Evolutionary conservation across 768 basidiomycete species (phyloP).

Genomic region (Suillus occidentalis): DNA sequence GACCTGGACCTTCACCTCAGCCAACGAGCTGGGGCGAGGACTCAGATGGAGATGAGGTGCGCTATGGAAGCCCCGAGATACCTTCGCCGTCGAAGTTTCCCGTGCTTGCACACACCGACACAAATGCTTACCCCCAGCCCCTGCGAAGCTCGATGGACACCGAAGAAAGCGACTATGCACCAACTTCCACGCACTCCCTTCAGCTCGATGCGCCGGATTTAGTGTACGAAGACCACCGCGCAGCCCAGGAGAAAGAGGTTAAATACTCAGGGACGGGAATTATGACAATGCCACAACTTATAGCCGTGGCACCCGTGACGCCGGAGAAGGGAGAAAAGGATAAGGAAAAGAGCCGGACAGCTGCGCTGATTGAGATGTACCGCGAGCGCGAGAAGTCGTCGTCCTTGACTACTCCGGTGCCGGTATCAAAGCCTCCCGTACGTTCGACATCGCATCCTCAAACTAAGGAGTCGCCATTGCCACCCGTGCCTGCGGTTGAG

Average conservation of each 20-base stretch:
- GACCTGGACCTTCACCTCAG: slow-evolving; percentile 32
- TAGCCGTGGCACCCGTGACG: slow-evolving; percentile 13
- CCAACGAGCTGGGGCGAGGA: slow-evolving; percentile 27
- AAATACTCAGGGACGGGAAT: slow-evolving; percentile 29
- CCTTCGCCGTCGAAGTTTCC: slow-evolving; percentile 7
- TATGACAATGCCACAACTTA: slow-evolving; percentile 24
- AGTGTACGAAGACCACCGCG: slow-evolving; percentile 18
- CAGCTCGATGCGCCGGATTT: slow-evolving; percentile 32
- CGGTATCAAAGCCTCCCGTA: slow-evolving; percentile 37
- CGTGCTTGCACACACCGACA: not conserved
- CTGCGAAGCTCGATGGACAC: slow-evolving; percentile 35
- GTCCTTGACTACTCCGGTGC: slow-evolving; percentile 10
- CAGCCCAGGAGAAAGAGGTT: slow-evolving; percentile 24
- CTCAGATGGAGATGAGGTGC: slow-evolving; percentile 37
- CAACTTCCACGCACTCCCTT: slow-evolving; percentile 26
- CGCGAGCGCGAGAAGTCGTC: slow-evolving; percentile 62
- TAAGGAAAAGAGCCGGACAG: slow-evolving; percentile 57
- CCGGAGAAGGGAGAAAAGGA: slow-evolving; percentile 22
- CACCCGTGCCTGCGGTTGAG: slow-evolving; percentile 8
- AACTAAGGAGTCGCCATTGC: slow-evolving; percentile 12
- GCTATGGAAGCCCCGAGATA: slow-evolving; percentile 29
- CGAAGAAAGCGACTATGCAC: slow-evolving; percentile 33
- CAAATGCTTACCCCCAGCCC: slow-evolving; percentile 16
- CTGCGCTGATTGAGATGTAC: slow-evolving; percentile 84
- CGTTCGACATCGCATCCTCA: slow-evolving; percentile 21